A percentile compares a stretch with the other conserved stretches of the same genome.
phyloP scores from a whole-genome alignment of 345 rosid genomes.

The Pelargonium nanum region DNA sequence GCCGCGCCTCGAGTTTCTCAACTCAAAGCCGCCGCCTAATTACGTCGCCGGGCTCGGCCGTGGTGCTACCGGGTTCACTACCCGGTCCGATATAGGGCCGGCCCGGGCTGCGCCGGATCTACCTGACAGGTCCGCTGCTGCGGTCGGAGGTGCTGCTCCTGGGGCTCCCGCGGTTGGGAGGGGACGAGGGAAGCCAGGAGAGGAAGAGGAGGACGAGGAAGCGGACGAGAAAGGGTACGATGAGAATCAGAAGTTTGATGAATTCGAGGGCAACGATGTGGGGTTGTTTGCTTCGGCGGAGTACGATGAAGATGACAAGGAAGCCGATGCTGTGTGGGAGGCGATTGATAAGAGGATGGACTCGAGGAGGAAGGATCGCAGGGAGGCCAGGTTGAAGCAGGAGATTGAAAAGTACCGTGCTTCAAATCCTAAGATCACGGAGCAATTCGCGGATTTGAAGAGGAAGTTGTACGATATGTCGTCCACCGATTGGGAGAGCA shows the following conservation, averaged over 20 bases:
- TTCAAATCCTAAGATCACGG: slow-evolving; percentile 83
- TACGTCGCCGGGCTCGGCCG: slow-evolving; percentile 93
- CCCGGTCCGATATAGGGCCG: slow-evolving; percentile 94
- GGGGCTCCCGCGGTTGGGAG: slow-evolving; percentile 44
- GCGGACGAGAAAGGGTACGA: slow-evolving; percentile 84
- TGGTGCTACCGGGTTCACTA: slow-evolving; percentile 94
- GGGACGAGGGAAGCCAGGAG: slow-evolving; percentile 56
- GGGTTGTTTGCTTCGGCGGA: slow-evolving; percentile 88
- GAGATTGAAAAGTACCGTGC: slow-evolving; percentile 89
- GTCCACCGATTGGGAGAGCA: slow-evolving; percentile 75
- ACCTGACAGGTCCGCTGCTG: slow-evolving; percentile 60
- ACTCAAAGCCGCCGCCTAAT: slow-evolving; percentile 71
- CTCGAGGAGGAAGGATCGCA: slow-evolving; percentile 71
- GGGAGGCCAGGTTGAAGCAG: slow-evolving; percentile 78
- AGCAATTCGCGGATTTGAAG: slow-evolving; percentile 90
- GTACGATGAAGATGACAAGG: slow-evolving; percentile 88
- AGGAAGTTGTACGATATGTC: slow-evolving; percentile 62
- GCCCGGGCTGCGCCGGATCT: slow-evolving; percentile 93
- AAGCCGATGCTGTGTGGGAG: slow-evolving; percentile 96
- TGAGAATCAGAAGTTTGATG: slow-evolving; percentile 93
- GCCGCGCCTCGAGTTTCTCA: slow-evolving; percentile 77
- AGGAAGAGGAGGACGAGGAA: slow-evolving; percentile 77
- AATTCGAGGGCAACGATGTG: slow-evolving; percentile 89
- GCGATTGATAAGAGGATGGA: slow-evolving; percentile 83
- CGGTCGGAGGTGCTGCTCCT: slow-evolving; percentile 44